Evolutionary conservation across 257 asterid genomes (phyloP).

Genomic region (Eucommia ulmoides): DNA sequence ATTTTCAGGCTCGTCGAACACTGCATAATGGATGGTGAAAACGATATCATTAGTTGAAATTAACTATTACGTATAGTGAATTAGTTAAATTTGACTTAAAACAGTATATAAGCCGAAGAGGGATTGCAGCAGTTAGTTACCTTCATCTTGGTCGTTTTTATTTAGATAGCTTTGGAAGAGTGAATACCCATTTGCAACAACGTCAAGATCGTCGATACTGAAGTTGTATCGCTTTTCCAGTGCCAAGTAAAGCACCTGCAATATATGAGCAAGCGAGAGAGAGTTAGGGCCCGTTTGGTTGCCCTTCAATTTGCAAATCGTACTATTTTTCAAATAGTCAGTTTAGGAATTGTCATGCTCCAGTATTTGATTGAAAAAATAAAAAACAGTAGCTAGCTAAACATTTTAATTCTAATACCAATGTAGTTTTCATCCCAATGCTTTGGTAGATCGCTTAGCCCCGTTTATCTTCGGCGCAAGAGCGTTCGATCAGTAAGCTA

Average conservation of each 20-base stretch:
- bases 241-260: slow-evolving; percentile 76
- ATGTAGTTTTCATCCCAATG: too few relatives aligned
- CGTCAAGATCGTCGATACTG: slow-evolving; percentile 67
- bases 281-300: neutral
- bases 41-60: neutral
- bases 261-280: too few relatives aligned
- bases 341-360: too few relatives aligned
- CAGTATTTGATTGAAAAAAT: too few relatives aligned
- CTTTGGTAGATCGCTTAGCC: too few relatives aligned
- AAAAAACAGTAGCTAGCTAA: too few relatives aligned
- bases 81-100: neutral
- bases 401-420: too few relatives aligned
- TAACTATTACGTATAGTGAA: neutral
- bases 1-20: slow-evolving; percentile 18
- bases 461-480: too few relatives aligned
- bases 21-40: slow-evolving; percentile 18
- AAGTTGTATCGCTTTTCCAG: slow-evolving; percentile 93
- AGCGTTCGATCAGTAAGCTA: too few relatives aligned
- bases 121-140: neutral
- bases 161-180: slow-evolving; percentile 55
- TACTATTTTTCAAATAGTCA: too few relatives aligned
- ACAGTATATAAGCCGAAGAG: neutral
- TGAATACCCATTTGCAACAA: slow-evolving; percentile 84
- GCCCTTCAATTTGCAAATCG: too few relatives aligned
- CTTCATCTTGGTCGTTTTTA: slow-evolving; percentile 30